These are phyloP conservation scores for Lactifluus volemus DNA, from an alignment of 768 basidiomycete species.

Conservation along the genomic window DNA sequence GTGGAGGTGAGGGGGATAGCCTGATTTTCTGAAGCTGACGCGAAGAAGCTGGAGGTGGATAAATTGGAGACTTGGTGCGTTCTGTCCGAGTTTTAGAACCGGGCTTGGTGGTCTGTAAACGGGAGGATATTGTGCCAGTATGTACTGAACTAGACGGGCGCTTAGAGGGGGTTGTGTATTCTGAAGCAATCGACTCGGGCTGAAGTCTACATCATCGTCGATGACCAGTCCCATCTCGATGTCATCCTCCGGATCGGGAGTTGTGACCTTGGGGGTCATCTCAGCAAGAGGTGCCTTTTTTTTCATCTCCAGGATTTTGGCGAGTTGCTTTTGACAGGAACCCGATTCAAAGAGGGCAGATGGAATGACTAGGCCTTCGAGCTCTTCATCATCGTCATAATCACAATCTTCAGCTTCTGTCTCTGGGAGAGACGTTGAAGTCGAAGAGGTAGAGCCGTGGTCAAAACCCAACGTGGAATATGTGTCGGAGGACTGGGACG, in stretches of 20 bases:
- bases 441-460: constrained; percentile 62
- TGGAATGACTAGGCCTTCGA: constrained; percentile 78
- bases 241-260: constrained; percentile 69
- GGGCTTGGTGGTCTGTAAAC: constrained; percentile 42
- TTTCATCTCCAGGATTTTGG: constrained; percentile 45
- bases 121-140: constrained; percentile 49
- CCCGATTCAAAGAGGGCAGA: constrained; percentile 66
- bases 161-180: constrained; percentile 38
- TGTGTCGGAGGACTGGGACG: constrained; percentile 82
- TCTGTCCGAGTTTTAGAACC: constrained; percentile 54
- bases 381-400: constrained; percentile 55
- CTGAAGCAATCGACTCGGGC: constrained; percentile 61
- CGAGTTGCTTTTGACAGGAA: constrained; percentile 42
- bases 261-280: constrained; percentile 42
- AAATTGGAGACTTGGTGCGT: constrained; percentile 63
- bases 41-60: constrained; percentile 60
- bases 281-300: constrained; percentile 49
- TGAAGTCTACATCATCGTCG: constrained; percentile 75
- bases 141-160: constrained; percentile 23
- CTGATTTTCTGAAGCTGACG: constrained; percentile 61
- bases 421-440: constrained; percentile 59
- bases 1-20: constrained; percentile 62
- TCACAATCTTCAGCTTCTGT: constrained; percentile 56
- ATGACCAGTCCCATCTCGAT: constrained; percentile 82
- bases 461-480: constrained; percentile 74